Evolutionary conservation across 2,329 filamentous ascomycete species (phyloP).

Genomic region (Leptoxyphium fumago): DNA sequence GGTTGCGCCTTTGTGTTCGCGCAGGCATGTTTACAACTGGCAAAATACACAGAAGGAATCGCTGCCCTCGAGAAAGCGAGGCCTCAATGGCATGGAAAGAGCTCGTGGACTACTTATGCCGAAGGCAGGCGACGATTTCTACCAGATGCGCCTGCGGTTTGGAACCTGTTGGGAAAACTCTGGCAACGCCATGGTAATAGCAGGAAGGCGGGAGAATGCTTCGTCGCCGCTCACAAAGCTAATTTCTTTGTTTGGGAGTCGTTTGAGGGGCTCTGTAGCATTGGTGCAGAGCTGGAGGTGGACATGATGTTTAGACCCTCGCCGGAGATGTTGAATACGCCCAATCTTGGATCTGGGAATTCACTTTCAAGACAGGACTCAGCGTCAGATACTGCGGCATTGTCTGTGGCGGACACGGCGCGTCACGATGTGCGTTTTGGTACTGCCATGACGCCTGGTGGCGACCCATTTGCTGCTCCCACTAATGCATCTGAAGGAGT

Average conservation of each 20-base stretch:
- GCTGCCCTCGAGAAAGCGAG: constrained; percentile 70
- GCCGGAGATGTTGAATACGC: constrained; percentile 39
- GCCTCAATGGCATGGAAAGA: constrained; percentile 59
- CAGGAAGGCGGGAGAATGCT: constrained; percentile 71
- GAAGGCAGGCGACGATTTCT: constrained; percentile 57
- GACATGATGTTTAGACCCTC: constrained; percentile 75
- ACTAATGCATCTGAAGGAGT: constrained; percentile 16
- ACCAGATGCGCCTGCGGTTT: constrained; percentile 73
- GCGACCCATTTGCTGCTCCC: constrained; percentile 31
- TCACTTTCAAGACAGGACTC: background rate
- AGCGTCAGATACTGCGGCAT: background rate
- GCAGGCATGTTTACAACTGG: constrained; percentile 69
- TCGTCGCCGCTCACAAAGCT: constrained; percentile 72
- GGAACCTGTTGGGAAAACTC: constrained; percentile 73
- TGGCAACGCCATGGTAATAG: constrained; percentile 67
- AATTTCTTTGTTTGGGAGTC: constrained; percentile 99
- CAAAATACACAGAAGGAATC: constrained; percentile 67
- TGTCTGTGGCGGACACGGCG: background rate
- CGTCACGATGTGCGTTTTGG: background rate
- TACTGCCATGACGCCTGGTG: constrained; percentile 18
- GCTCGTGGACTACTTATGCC: constrained; percentile 63
- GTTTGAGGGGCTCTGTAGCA: constrained; percentile 76
- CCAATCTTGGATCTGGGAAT: background rate
- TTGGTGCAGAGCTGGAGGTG: constrained; percentile 61
- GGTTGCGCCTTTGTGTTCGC: constrained; percentile 88